Conservation (phyloP, 1,284 basidiomycete genomes). For the Sutorius eximius region DNA sequence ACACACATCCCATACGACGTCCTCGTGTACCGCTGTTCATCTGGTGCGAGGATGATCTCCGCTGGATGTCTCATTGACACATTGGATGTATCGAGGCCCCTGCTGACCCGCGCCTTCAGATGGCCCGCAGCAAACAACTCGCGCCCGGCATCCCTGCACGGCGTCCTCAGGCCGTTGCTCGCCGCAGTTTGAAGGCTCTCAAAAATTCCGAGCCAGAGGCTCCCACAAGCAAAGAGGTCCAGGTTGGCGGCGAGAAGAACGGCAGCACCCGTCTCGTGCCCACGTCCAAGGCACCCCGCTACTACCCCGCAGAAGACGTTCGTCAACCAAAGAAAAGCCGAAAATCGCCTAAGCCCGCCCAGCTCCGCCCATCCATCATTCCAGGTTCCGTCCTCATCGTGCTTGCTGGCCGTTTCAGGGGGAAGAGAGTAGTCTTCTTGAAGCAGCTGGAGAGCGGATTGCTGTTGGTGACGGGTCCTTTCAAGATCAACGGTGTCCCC, state of each 20-base stretch:
- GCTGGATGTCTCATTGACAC: slow-evolving; percentile 38
- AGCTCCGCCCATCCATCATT: slow-evolving; percentile 86
- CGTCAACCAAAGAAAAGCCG: slow-evolving; percentile 88
- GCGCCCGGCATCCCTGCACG: slow-evolving; percentile 78
- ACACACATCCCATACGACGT: background rate
- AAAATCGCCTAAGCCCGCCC: slow-evolving; percentile 77
- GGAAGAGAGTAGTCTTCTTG: slow-evolving; percentile 98
- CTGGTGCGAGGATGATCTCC: slow-evolving; percentile 3
- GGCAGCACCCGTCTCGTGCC: slow-evolving; percentile 86
- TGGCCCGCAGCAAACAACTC: slow-evolving; percentile 92
- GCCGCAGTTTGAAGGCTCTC: slow-evolving; percentile 78
- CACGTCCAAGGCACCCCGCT: slow-evolving; percentile 86
- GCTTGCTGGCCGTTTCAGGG: slow-evolving; percentile 96
- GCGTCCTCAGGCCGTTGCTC: slow-evolving; percentile 77
- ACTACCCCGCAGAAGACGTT: slow-evolving; percentile 97
- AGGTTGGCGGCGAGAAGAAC: slow-evolving; percentile 90
- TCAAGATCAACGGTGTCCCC: slow-evolving; percentile 98
- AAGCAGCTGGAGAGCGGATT: slow-evolving; percentile 95
- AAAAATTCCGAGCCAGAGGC: slow-evolving; percentile 73
- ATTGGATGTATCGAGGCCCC: slow-evolving; percentile 36
- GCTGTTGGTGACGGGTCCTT: slow-evolving; percentile 95
- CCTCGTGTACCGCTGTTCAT: background rate
- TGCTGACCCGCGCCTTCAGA: slow-evolving; percentile 48
- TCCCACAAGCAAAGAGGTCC: slow-evolving; percentile 75
- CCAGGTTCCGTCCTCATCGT: slow-evolving; percentile 96